phyloP scores from a whole-genome alignment of 169 alveolate genomes.

The Perkinsus marinus region DNA sequence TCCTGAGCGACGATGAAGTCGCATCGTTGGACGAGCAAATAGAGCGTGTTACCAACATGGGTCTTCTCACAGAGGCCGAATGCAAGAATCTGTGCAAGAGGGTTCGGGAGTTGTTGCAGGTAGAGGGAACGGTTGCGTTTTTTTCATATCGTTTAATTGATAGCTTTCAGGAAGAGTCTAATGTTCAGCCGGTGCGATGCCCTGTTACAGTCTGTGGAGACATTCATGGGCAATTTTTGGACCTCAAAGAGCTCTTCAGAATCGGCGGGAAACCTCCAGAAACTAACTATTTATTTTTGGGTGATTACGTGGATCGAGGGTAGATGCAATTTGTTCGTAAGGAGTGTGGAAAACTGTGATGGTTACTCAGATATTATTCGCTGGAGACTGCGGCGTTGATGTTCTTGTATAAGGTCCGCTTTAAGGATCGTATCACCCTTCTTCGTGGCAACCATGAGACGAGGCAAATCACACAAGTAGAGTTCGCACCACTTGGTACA shows the following conservation, averaged over 20 bases:
- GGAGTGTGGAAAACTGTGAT: no score
- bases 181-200: slow-evolving; percentile 62
- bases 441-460: slow-evolving; percentile 98
- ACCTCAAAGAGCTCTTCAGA: slow-evolving; percentile 79
- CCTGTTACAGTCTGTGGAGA: slow-evolving; percentile 92
- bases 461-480: slow-evolving; percentile 92
- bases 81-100: no score
- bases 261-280: slow-evolving; percentile 74
- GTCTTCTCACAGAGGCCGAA: no score
- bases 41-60: no score
- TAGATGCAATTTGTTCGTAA: no score
- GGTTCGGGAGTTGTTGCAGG: no score
- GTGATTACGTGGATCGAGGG: slow-evolving; percentile 99
- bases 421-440: slow-evolving; percentile 87
- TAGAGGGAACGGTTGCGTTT: no score
- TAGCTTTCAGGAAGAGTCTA: slow-evolving; percentile 55
- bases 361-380: no score
- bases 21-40: no score
- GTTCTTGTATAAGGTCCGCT: slow-evolving; percentile 77
- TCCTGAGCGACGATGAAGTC: no score
- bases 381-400: slow-evolving; percentile 93
- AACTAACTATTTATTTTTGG: slow-evolving; percentile 91
- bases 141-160: no score
- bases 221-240: slow-evolving; percentile 95
- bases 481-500: no score